Base-by-base conservation (phyloP, 108 stramenopile species). In the Nannochloropsis salina region DNA sequence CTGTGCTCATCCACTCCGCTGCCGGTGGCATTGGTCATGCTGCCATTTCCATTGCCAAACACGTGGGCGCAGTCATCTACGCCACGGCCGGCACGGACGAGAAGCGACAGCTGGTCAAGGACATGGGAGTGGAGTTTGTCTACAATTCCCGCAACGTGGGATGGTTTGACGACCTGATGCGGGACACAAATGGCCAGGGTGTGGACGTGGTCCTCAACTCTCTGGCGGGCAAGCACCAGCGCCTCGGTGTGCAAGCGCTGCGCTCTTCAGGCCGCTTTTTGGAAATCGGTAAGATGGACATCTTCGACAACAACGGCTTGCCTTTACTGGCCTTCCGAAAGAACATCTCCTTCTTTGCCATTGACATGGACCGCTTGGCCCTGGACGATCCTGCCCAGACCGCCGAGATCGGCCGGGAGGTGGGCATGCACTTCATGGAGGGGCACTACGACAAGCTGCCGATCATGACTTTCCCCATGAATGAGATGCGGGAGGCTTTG, bases 201-300 rank as follows among this genome's bases (percentile, higher is more conserved):
- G 79, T 80, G n/a, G 79, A 80, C n/a, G 79, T n/a, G 79, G 79
- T 80, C n/a, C 79, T 80, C 79, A 80, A 80, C 79, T 80, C 79
- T 80, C 79, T 80, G 79, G 20, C 79, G 20, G 79, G 79, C 20
- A n/a, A 80, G 20, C 20, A 80, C n/a, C 79, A n/a, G 79, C 79
- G n/a, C n/a, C n/a, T n/a, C n/a, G 79, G 79, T 80, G n/a, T 80
- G 79, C 79, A 80, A 80, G 20, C 20, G n/a, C 31, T 31, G 31
- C 31, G 31, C 31, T 31, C 31, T 31, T 31, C 31, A 1, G 79
- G 79, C 1, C 79, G n/a, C n/a, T 80, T 80, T n/a, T 80, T 20
- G 20, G 79, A 80, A n/a, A 80, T 80, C n/a, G 79, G 79, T n/a
- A 80, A 80, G 79, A n/a, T n/a, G n/a, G 79, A 80, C n/a, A 80